phyloP scores from a whole-genome alignment of 1,139 yeast genomes.

The Geotrichum reessii region DNA sequence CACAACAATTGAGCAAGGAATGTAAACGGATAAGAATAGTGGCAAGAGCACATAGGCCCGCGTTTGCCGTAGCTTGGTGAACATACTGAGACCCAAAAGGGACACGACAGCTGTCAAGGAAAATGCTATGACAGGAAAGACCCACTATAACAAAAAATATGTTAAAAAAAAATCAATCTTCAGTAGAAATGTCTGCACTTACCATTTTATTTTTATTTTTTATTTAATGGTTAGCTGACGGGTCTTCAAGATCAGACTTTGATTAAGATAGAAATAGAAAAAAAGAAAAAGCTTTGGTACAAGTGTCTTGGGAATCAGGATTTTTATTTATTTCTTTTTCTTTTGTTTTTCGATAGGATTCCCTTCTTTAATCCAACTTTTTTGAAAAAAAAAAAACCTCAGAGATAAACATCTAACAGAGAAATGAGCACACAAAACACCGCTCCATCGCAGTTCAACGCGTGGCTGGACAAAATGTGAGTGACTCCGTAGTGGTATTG shows the following conservation, averaged over 20 bases:
- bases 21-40: constrained; percentile 44
- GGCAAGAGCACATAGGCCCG: constrained; percentile 41
- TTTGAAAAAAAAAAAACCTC: constrained; percentile 2
- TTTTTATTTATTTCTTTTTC: not conserved
- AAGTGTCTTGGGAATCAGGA: not conserved
- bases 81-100: constrained; percentile 35
- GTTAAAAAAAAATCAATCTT: not conserved
- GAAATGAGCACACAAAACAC: constrained; percentile 3
- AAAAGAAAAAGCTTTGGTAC: not conserved
- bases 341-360: not conserved
- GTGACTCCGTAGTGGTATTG: constrained; percentile 8
- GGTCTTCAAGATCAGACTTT: not conserved
- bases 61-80: constrained; percentile 35
- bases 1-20: constrained; percentile 52
- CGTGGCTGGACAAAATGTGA: constrained; percentile 28
- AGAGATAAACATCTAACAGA: not conserved
- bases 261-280: constrained; percentile 3
- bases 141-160: constrained; percentile 23
- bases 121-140: constrained; percentile 36
- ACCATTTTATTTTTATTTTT: not conserved
- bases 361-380: not conserved
- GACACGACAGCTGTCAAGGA: constrained; percentile 34
- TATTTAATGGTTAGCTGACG: not conserved
- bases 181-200: not conserved
- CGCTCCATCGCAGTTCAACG: constrained; percentile 11